phyloP scores from a whole-genome alignment of 192 early-diverging fungal genomes.

The Umbelopsis vinacea region DNA sequence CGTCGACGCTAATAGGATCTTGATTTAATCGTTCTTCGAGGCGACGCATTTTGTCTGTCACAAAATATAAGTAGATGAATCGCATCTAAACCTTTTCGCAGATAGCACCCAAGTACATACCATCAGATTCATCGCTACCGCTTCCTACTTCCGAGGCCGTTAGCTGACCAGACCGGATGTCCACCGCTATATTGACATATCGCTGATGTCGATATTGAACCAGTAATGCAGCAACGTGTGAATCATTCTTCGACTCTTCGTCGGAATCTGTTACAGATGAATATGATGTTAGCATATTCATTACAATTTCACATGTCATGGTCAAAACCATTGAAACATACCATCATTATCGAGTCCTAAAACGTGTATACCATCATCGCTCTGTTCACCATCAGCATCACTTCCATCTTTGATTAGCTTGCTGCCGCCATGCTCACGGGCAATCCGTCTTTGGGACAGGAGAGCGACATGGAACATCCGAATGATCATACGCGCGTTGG shows the following conservation, averaged over 20 bases:
- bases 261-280: background rate
- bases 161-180: slow-evolving; percentile 52
- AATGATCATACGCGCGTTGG: slow-evolving; percentile 48
- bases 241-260: background rate
- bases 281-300: background rate
- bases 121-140: slow-evolving; percentile 50
- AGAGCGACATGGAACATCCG: slow-evolving; percentile 48
- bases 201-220: slow-evolving; percentile 50
- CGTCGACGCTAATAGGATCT: slow-evolving; percentile 35
- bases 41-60: slow-evolving; percentile 32
- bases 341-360: slow-evolving; percentile 22
- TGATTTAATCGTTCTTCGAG: slow-evolving; percentile 39
- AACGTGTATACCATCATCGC: slow-evolving; percentile 26
- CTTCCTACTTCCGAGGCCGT: slow-evolving; percentile 49
- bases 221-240: slow-evolving; percentile 28
- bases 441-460: slow-evolving; percentile 38
- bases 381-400: slow-evolving; percentile 31
- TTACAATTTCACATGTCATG: slow-evolving; percentile 12
- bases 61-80: background rate
- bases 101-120: slow-evolving; percentile 31
- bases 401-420: background rate
- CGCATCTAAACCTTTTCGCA: background rate
- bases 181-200: slow-evolving; percentile 52
- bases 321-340: background rate
- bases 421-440: slow-evolving; percentile 30